Conservation (phyloP, 2,329 filamentous ascomycete genomes). For the Mollisiaceae sp. region DNA sequence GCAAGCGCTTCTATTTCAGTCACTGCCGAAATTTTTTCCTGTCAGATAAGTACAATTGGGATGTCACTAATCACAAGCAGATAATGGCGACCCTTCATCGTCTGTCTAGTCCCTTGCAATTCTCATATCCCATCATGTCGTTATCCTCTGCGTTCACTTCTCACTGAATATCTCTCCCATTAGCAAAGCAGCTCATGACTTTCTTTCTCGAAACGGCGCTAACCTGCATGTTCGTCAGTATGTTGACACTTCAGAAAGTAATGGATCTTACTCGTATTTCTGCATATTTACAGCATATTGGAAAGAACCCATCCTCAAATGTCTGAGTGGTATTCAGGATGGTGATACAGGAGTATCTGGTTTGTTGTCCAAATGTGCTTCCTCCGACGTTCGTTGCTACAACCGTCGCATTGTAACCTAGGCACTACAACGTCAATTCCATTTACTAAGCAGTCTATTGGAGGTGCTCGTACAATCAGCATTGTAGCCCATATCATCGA, state of each 20-base stretch:
- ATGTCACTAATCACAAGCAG: too few relatives aligned
- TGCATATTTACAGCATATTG: conserved; percentile 14
- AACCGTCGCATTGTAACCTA: conserved; percentile 19
- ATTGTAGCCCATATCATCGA: not conserved
- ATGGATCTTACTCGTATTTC: not conserved
- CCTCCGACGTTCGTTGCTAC: conserved; percentile 19
- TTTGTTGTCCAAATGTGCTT: conserved; percentile 17
- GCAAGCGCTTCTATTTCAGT: too few relatives aligned
- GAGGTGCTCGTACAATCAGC: not conserved
- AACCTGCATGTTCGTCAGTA: not conserved
- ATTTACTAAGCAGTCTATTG: not conserved
- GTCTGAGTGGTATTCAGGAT: conserved; percentile 4
- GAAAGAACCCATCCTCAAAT: not conserved
- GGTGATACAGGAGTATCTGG: conserved; percentile 14
- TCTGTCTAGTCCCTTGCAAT: too few relatives aligned
- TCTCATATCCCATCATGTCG: too few relatives aligned
- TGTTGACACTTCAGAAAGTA: not conserved
- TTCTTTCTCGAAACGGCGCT: not conserved
- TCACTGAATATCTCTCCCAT: not conserved
- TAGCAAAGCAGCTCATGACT: conserved; percentile 11
- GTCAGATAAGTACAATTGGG: too few relatives aligned
- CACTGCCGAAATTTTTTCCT: too few relatives aligned
- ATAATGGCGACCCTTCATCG: too few relatives aligned
- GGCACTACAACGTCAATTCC: not conserved
- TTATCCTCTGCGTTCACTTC: not conserved